Evolutionary conservation across 192 early-diverging fungal species (phyloP).

Genomic region (Mortierella antarctica): DNA sequence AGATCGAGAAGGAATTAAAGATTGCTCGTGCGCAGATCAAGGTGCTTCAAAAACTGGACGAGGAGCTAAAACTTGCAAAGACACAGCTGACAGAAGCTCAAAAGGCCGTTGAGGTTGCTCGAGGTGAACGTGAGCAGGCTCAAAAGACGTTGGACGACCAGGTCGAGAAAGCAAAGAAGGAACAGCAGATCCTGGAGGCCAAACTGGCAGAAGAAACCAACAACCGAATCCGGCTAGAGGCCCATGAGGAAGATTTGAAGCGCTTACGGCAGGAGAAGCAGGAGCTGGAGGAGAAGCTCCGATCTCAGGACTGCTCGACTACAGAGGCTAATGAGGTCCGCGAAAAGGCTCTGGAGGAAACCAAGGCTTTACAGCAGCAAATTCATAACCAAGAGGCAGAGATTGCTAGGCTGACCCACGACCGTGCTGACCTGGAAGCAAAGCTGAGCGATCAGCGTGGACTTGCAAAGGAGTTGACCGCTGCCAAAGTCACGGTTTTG

Average conservation of each 20-base stretch:
- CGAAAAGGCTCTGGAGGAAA: constrained; percentile 1
- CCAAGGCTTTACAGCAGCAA: background rate
- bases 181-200: constrained; percentile 5
- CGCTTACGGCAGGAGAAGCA: constrained; percentile 13
- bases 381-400: constrained; percentile 11
- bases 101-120: constrained; percentile 6
- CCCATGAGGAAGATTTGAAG: constrained; percentile 21
- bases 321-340: background rate
- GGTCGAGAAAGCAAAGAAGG: constrained; percentile 6
- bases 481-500: background rate
- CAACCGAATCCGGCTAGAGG: constrained; percentile 3
- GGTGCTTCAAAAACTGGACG: constrained; percentile 38
- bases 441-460: constrained; percentile 17
- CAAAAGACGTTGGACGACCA: constrained; percentile 15
- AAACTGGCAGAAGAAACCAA: constrained; percentile 11
- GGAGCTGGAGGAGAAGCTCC: constrained; percentile 16
- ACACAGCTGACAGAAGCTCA: constrained; percentile 22
- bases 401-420: constrained; percentile 15
- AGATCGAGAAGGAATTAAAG: constrained; percentile 33
- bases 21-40: constrained; percentile 37
- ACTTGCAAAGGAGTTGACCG: constrained; percentile 14
- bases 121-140: constrained; percentile 11
- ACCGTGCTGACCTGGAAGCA: constrained; percentile 15
- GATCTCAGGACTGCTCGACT: background rate
- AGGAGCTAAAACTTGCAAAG: constrained; percentile 9